These are phyloP conservation scores for Vinca minor DNA, from an alignment of 257 asterid genomes.

Conservation along the genomic window DNA sequence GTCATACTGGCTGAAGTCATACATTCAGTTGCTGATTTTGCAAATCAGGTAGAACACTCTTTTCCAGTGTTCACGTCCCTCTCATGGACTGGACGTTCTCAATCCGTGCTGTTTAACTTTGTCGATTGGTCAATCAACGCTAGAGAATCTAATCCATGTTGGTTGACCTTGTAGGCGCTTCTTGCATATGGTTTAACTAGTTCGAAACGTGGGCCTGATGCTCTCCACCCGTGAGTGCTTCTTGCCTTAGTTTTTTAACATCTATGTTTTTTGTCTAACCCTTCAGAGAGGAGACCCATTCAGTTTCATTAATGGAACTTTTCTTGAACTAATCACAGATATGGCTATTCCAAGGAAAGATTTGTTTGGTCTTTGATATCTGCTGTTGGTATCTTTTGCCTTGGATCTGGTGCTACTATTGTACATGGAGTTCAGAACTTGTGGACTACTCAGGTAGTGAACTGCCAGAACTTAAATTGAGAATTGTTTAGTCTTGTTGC, in stretches of 20 bases:
- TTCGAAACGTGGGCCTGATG: constrained; percentile 95
- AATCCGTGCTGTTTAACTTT: constrained; percentile 9
- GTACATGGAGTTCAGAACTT: constrained; percentile 86
- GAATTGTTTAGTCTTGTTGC: constrained; percentile 9
- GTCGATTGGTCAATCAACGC: constrained; percentile 8
- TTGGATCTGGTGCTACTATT: constrained; percentile 96
- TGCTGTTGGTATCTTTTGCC: constrained; percentile 97
- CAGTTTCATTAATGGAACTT: too few relatives aligned
- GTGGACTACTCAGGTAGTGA: constrained; percentile 85
- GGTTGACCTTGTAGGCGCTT: constrained; percentile 51
- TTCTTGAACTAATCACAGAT: constrained; percentile 42
- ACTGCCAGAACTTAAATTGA: too few relatives aligned
- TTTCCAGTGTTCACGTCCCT: constrained; percentile 5
- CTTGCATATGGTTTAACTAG: constrained; percentile 97
- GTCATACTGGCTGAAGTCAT: constrained; percentile 88
- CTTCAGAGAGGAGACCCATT: too few relatives aligned
- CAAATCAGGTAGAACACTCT: constrained; percentile 62
- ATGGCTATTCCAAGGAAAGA: constrained; percentile 94
- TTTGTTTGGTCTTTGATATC: constrained; percentile 98
- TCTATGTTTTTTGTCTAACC: too few relatives aligned
- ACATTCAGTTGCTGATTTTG: constrained; percentile 91
- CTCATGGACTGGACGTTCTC: background rate
- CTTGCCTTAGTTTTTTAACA: constrained; percentile 5
- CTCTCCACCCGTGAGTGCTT: constrained; percentile 85
- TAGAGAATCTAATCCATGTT: constrained; percentile 15